Conservation (phyloP, 2,329 filamentous ascomycete genomes). For the Cercospora sesami region DNA sequence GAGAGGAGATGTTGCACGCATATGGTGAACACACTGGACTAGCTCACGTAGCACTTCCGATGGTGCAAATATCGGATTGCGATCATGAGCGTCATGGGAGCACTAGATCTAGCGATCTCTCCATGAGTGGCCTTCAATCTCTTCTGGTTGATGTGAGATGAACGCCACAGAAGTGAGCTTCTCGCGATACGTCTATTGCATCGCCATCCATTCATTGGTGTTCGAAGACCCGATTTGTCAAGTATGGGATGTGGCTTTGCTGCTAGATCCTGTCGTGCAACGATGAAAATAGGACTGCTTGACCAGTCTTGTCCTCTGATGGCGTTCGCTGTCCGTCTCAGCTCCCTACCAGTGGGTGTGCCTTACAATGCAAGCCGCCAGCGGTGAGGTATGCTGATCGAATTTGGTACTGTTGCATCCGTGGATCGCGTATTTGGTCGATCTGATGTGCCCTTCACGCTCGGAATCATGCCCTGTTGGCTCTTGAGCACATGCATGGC, state of each 20-base stretch:
- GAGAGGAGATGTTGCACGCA: neutral
- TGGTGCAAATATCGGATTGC: neutral
- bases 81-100: neutral
- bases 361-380: neutral
- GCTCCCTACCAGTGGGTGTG: neutral
- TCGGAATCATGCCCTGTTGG: no score
- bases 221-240: neutral
- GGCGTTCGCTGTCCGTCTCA: neutral
- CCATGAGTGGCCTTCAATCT: neutral
- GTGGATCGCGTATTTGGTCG: neutral
- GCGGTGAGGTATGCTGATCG: neutral
- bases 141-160: neutral
- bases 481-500: neutral
- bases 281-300: neutral
- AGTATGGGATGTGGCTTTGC: neutral
- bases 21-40: neutral
- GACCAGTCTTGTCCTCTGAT: neutral
- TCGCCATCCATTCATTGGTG: neutral
- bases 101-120: neutral
- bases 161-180: no score
- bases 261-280: neutral
- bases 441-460: neutral
- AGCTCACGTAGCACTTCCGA: neutral
- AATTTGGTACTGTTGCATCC: neutral
- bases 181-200: neutral